Evolutionary conservation across 2,329 filamentous ascomycete species (phyloP).

Genomic region (Aspergillus pseudoterreus): DNA sequence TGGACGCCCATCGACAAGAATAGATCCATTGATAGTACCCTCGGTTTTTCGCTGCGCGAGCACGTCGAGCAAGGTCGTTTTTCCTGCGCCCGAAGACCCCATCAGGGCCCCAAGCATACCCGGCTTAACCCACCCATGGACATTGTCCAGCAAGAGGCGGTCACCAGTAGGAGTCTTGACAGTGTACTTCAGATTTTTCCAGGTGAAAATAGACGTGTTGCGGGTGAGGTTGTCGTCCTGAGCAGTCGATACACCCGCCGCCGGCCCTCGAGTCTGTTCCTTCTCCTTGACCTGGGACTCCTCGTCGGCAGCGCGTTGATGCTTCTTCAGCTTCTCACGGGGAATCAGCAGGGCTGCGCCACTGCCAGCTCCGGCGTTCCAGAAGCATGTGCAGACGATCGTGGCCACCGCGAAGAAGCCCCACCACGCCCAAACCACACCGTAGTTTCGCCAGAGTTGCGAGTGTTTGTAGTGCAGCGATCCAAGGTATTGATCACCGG

Average conservation of each 20-base stretch:
- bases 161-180: slow-evolving; percentile 55
- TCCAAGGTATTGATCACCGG: slow-evolving; percentile 54
- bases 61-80: slow-evolving; percentile 69
- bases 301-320: slow-evolving; percentile 40
- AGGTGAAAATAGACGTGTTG: slow-evolving; percentile 67
- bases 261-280: slow-evolving; percentile 11
- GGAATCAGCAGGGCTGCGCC: slow-evolving; percentile 57
- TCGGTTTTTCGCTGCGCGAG: slow-evolving; percentile 64
- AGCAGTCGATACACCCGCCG: slow-evolving; percentile 9
- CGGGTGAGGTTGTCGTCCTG: slow-evolving; percentile 46
- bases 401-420: slow-evolving; percentile 55
- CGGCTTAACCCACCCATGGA: slow-evolving; percentile 71
- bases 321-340: slow-evolving; percentile 51
- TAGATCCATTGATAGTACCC: slow-evolving; percentile 58
- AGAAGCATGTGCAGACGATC: slow-evolving; percentile 53
- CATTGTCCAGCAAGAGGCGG: slow-evolving; percentile 59
- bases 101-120: slow-evolving; percentile 72
- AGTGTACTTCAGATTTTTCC: slow-evolving; percentile 68
- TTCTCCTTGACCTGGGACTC: slow-evolving; percentile 35
- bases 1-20: slow-evolving; percentile 61
- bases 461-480: slow-evolving; percentile 50
- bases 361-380: slow-evolving; percentile 44
- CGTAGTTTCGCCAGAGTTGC: slow-evolving; percentile 57
- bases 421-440: slow-evolving; percentile 61
- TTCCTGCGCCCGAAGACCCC: slow-evolving; percentile 74